Evolutionary conservation across 2,329 filamentous ascomycete genomes (phyloP).

Genomic region (Cordyceps fumosorosea): DNA sequence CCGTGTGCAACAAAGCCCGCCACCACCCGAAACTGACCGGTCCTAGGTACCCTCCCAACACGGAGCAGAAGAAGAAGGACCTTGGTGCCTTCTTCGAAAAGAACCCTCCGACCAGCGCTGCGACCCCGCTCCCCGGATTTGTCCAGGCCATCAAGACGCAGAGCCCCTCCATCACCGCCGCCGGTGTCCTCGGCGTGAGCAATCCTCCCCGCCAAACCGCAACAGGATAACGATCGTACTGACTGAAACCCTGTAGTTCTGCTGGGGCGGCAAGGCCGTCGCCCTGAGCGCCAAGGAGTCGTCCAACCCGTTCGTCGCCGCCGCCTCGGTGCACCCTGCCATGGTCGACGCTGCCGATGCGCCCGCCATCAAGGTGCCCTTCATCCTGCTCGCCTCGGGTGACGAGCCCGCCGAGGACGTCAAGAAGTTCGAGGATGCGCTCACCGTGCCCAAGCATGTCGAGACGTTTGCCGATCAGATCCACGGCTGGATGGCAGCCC

Average conservation of each 20-base stretch:
- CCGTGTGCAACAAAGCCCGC: neutral
- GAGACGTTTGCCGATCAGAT: conserved; percentile 62
- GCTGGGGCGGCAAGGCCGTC: conserved; percentile 66
- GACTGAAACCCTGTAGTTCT: conserved; percentile 37
- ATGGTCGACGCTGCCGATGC: conserved; percentile 61
- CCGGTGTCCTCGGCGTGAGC: conserved; percentile 55
- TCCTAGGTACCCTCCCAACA: conserved; percentile 54
- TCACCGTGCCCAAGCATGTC: conserved; percentile 51
- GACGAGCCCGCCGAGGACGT: conserved; percentile 54
- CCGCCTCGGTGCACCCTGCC: conserved; percentile 50
- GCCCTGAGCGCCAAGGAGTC: conserved; percentile 42
- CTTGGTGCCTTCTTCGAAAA: conserved; percentile 53
- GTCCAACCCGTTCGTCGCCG: conserved; percentile 50
- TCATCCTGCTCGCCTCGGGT: conserved; percentile 57
- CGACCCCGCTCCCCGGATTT: conserved; percentile 46
- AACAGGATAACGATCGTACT: neutral
- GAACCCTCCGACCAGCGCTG: conserved; percentile 40
- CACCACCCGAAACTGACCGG: neutral
- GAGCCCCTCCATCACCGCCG: conserved; percentile 49
- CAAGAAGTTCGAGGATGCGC: conserved; percentile 47
- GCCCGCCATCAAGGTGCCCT: conserved; percentile 51
- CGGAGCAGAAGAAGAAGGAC: conserved; percentile 53
- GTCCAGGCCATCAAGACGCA: conserved; percentile 45
- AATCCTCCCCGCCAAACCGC: neutral
- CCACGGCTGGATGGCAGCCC: conserved; percentile 70